These are phyloP conservation scores for Panaeolus papilionaceus DNA, from an alignment of 768 basidiomycete genomes.

Conservation along the genomic window DNA sequence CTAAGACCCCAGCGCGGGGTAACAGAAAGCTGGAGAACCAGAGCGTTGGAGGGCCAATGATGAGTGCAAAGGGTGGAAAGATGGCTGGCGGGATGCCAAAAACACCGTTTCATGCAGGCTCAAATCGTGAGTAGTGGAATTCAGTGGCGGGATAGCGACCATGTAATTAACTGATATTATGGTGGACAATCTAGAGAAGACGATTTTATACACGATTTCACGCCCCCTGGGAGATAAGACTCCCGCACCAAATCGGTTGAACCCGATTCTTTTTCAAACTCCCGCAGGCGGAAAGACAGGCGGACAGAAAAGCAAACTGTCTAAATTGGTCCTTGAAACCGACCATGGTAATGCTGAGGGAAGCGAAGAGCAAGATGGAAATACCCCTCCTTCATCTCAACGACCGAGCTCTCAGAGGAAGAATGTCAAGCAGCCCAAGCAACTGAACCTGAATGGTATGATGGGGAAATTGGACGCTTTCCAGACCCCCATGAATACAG, in stretches of 20 bases:
- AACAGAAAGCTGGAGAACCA: constrained; percentile 55
- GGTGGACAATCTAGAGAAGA: constrained; percentile 30
- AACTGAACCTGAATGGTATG: constrained; percentile 29
- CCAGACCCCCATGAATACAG: constrained; percentile 70
- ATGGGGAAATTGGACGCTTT: constrained; percentile 45
- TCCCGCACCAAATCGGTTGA: constrained; percentile 70
- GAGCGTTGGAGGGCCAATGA: constrained; percentile 37
- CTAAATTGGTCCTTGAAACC: constrained; percentile 32
- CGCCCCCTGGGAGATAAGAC: constrained; percentile 78
- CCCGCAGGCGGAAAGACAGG: constrained; percentile 29
- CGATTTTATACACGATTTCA: constrained; percentile 29
- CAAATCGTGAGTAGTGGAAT: constrained; percentile 35
- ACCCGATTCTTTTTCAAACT: constrained; percentile 37
- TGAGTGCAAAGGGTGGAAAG: constrained; percentile 53
- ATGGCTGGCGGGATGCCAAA: constrained; percentile 34
- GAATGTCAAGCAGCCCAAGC: constrained; percentile 62
- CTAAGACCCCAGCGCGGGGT: constrained; percentile 64
- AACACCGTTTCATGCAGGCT: constrained; percentile 43
- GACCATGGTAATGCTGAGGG: constrained; percentile 18
- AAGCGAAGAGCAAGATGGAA: constrained; percentile 22
- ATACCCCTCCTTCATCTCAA: constrained; percentile 45
- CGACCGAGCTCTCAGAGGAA: constrained; percentile 75
- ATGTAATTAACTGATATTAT: constrained; percentile 24
- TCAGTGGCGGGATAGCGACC: not conserved
- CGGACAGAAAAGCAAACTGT: constrained; percentile 39